Evolutionary conservation across 805 yeast species (phyloP), one percentile per base, ranked within the genome.

Genomic region (Wickerhamiella parazyma): DNA sequence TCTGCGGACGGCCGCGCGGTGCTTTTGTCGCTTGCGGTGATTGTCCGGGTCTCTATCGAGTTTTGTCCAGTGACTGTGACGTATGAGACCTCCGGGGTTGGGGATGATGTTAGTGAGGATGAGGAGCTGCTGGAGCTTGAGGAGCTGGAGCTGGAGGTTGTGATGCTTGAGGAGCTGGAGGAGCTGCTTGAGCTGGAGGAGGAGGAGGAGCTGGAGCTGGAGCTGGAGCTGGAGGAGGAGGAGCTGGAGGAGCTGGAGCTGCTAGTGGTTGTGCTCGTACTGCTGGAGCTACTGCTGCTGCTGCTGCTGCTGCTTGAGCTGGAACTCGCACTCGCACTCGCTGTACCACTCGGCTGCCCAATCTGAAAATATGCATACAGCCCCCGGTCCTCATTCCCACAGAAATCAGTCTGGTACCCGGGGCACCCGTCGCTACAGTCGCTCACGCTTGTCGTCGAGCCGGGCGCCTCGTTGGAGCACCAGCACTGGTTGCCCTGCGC

Each of bases 401-500:
- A 70, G 24, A 48, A 50, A 47, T 70, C 73, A 2, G 40, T n/a
- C 0, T 64, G 65, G 47, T 54, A 70, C 0, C 75, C 75, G 0
- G 73, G 72, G 51, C 75, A 70, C 14, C 47, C 38, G 10, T 55
- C 62, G 28, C 56, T 47, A 48, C 74, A 69, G 7, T 52, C 38
- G 11, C 52, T 37, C 9, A 63, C 33, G 22, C 53, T 48, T 0
- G 62, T 63, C 0, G 76, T 64, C 14, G 55, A 50, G 1, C 54
- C 63, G 0, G 84, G 83, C 17, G 68, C 57, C 7, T 53, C 48
- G 52, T 76, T 67, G 5, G 81, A 67, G 55, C 85, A 78, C 78
- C 80, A 78, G 56, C 85, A 78, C 37, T 61, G 31, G 31, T 60
- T 48, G n/a, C 64, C 66, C 49, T 65, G 75, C 29, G 77, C 58